Evolutionary conservation across 495 filamentous ascomycete genomes (phyloP).

Genomic region (Podospora australis): DNA sequence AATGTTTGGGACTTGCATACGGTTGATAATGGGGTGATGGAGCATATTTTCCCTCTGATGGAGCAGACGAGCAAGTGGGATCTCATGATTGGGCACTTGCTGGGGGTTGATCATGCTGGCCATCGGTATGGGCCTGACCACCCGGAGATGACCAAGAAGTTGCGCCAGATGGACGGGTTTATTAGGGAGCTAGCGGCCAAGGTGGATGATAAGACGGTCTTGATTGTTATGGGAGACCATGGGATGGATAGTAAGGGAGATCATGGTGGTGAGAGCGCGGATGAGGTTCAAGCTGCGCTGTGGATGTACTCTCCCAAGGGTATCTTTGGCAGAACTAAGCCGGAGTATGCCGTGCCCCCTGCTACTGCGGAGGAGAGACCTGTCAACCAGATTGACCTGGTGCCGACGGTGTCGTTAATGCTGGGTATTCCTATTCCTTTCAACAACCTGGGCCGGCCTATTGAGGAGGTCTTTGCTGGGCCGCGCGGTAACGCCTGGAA

Average conservation of each 20-base stretch:
- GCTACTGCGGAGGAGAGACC: constrained; percentile 68
- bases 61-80: constrained; percentile 72
- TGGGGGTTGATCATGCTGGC: constrained; percentile 95
- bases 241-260: constrained; percentile 98
- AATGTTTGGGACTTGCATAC: constrained; percentile 98
- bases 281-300: constrained; percentile 87
- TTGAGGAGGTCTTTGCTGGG: constrained; percentile 87
- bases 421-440: constrained; percentile 91
- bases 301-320: constrained; percentile 95
- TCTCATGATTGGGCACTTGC: constrained; percentile 83
- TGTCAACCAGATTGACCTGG: constrained; percentile 92
- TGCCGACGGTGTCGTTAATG: constrained; percentile 81
- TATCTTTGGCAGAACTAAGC: constrained; percentile 70
- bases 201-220: constrained; percentile 76
- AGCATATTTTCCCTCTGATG: constrained; percentile 83
- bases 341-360: constrained; percentile 57
- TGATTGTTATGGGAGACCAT: constrained; percentile 97
- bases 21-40: constrained; percentile 90
- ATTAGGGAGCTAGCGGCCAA: constrained; percentile 62
- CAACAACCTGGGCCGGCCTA: constrained; percentile 93
- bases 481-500: constrained; percentile 58
- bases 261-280: constrained; percentile 92
- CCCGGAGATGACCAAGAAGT: constrained; percentile 80
- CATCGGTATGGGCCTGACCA: constrained; percentile 95
- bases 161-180: constrained; percentile 83